Conservation (phyloP, 345 rosid species). For the Salix purpurea region DNA sequence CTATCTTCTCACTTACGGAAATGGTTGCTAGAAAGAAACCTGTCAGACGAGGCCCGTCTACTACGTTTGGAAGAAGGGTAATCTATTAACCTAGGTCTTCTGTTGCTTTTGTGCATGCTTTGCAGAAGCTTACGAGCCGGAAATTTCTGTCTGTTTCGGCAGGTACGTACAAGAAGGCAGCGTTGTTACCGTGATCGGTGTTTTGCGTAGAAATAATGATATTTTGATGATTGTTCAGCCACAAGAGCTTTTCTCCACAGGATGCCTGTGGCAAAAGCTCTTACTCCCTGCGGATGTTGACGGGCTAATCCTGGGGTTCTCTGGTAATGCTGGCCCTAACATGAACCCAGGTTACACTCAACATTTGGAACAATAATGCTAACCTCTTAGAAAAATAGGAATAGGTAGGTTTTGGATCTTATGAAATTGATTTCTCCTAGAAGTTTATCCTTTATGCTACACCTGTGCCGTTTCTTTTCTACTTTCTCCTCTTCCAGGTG, state of each 20-base stretch:
- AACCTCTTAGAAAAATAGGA: neutral
- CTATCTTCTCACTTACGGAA: constrained; percentile 42
- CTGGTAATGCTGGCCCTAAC: constrained; percentile 8
- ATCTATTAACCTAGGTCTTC: neutral
- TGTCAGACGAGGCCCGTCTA: constrained; percentile 37
- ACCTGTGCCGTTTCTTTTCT: neutral
- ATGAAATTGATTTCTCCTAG: neutral
- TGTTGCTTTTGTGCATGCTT: neutral
- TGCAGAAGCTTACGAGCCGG: constrained; percentile 13
- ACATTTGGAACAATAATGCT: constrained; percentile 15
- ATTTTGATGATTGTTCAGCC: constrained; percentile 41
- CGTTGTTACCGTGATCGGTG: constrained; percentile 41
- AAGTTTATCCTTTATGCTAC: neutral
- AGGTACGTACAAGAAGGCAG: constrained; percentile 54
- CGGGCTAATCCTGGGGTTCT: constrained; percentile 39
- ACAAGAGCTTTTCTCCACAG: constrained; percentile 39
- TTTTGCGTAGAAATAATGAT: constrained; percentile 30
- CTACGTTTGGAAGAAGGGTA: constrained; percentile 51
- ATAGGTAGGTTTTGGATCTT: neutral
- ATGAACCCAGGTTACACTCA: constrained; percentile 12
- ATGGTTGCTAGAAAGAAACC: constrained; percentile 46
- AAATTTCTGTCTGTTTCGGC: constrained; percentile 12
- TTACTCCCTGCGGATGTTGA: constrained; percentile 46
- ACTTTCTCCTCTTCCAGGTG: neutral
- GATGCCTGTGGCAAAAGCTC: constrained; percentile 45